Base-by-base conservation (phyloP, 768 basidiomycete genomes). In the Panus rudis region DNA sequence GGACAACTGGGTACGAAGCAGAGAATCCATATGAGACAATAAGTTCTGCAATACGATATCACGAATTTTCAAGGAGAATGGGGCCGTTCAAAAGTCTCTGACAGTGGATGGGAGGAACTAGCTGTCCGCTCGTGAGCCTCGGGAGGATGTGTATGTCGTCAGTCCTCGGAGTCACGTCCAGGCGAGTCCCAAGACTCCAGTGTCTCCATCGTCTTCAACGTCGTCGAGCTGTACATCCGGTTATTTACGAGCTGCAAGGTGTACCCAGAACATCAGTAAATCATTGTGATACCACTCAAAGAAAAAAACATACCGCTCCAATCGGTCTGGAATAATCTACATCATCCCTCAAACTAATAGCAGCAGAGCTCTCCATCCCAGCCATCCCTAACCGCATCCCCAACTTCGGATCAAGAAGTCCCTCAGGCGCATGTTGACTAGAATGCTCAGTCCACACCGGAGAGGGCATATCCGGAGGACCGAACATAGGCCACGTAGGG, bases 291-390 rank as follows among this genome's bases (percentile, higher is more conserved):
- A 5, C 17, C 11, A 24, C 7, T 22, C n/a, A 22, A 34, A 30
- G 16, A 3, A 19, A n/a, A 30, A 4, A 20, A 52, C 57, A 52
- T 25, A 58, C 57, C 30, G 51, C 57, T 21, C 54, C 57, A 17
- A 58, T 56, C 27, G 54, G 54, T 39, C 57, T 41, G n/a, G 54
- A 55, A 40, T 58, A 58, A 24, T 58, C 57, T 49, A 56, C 43
- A 37, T 58, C 57, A 27, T 58, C 57, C 22, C 52, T 23, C 43
- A 58, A 53, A 46, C 57, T 58, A 26, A 58, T 43, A 30, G 57
- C 57, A 19, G 51, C 57, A 39, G 52, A 41, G 24, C 57, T 58
- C 43, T 37, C 41, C 57, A 56, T 56, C 8, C 50, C 57, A 7
- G 33, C 16, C 25, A 26, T 26, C 14, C 44, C 47, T 13, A 47